Evolutionary conservation across 208 protist genomes (phyloP).

Genomic region (Trypanosoma melophagium): DNA sequence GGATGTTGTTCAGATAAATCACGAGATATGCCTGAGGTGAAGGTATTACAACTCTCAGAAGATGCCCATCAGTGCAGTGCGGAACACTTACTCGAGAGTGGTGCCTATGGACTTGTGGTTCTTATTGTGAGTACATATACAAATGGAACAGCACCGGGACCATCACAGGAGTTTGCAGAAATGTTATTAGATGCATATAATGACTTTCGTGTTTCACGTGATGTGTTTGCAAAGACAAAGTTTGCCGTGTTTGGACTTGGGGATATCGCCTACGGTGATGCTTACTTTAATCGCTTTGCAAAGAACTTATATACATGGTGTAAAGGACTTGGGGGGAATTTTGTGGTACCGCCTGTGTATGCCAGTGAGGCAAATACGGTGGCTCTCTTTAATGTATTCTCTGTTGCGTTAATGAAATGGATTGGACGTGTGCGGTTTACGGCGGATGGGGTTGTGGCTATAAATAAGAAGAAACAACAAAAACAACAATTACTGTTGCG

Average conservation of each 20-base stretch:
- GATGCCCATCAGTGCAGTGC: slow-evolving; percentile 33
- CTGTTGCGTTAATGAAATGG: slow-evolving; percentile 58
- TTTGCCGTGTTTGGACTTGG: slow-evolving; percentile 90
- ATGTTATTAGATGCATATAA: slow-evolving; percentile 77
- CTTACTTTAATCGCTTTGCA: slow-evolving; percentile 78
- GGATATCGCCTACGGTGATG: slow-evolving; percentile 76
- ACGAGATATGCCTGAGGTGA: slow-evolving; percentile 15
- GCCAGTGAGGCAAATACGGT: slow-evolving; percentile 57
- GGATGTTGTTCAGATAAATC: neutral
- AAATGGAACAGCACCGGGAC: slow-evolving; percentile 65
- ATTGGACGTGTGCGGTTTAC: slow-evolving; percentile 51
- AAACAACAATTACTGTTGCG: no score
- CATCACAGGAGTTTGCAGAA: slow-evolving; percentile 57
- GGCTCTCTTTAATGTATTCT: slow-evolving; percentile 64
- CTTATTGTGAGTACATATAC: slow-evolving; percentile 85
- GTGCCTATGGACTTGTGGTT: slow-evolving; percentile 46
- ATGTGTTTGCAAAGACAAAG: slow-evolving; percentile 49
- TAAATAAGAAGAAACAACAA: slow-evolving; percentile 1
- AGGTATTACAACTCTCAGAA: slow-evolving; percentile 25
- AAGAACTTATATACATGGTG: slow-evolving; percentile 77
- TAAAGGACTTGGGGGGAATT: slow-evolving; percentile 63
- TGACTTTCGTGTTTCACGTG: slow-evolving; percentile 78
- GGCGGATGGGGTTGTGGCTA: slow-evolving; percentile 34
- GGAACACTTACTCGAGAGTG: slow-evolving; percentile 50
- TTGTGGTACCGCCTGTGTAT: slow-evolving; percentile 80